phyloP scores from a whole-genome alignment of 179 eudicot species.

The Camellia oleifera region DNA sequence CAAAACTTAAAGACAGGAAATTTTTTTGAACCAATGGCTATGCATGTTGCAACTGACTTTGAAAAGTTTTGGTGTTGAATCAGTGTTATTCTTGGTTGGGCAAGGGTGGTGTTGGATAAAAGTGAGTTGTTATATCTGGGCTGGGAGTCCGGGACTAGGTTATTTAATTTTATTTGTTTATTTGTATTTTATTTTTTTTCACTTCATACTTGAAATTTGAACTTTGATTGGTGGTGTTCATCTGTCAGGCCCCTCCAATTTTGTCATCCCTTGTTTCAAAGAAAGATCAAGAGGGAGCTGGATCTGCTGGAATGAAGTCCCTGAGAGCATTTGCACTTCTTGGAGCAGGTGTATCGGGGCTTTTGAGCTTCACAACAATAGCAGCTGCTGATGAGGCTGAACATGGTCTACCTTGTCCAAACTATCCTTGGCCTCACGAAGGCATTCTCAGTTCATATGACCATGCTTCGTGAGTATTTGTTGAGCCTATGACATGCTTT shows the following conservation, averaged over 20 bases:
- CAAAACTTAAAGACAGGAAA: neutral
- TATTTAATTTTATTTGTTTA: neutral
- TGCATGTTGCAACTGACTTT: neutral
- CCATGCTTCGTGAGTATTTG: conserved; percentile 65
- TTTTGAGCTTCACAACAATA: conserved; percentile 61
- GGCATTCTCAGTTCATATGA: conserved; percentile 86
- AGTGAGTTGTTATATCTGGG: neutral
- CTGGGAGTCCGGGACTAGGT: conserved; percentile 1
- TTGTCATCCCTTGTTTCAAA: conserved; percentile 46
- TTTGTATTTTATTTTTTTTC: too few relatives aligned
- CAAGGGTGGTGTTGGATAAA: neutral
- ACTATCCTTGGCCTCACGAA: conserved; percentile 81
- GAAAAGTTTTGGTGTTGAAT: neutral
- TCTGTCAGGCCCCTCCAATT: conserved; percentile 59
- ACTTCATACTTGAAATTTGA: neutral
- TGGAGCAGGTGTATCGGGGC: conserved; percentile 87
- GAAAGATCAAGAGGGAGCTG: conserved; percentile 47
- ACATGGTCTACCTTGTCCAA: conserved; percentile 59
- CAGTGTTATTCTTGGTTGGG: neutral
- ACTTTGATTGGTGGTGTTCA: neutral
- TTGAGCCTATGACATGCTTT: neutral
- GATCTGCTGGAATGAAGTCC: conserved; percentile 58
- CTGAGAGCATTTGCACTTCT: conserved; percentile 70
- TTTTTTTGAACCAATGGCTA: neutral
- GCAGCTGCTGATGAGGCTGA: conserved; percentile 89